These are phyloP conservation scores for Aspergillus novoparasiticus DNA, from an alignment of 2,329 filamentous ascomycete genomes.

Conservation along the genomic window DNA sequence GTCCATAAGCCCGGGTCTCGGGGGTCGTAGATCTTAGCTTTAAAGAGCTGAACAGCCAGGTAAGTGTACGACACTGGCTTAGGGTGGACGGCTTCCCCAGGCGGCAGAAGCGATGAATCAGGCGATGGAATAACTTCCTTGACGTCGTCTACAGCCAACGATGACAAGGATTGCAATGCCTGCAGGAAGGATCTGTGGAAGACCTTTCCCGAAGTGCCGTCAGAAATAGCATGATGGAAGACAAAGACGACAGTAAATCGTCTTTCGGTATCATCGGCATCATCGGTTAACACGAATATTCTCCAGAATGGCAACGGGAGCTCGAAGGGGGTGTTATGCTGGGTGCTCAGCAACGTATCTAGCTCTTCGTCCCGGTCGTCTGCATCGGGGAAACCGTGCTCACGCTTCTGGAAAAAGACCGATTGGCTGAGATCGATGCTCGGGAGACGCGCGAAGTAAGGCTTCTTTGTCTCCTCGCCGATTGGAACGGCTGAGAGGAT, in stretches of 20 bases:
- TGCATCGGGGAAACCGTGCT: slow-evolving; percentile 10
- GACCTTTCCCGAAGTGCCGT: slow-evolving; percentile 48
- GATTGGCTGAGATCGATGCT: slow-evolving; percentile 44
- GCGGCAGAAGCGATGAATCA: slow-evolving; percentile 38
- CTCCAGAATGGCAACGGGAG: slow-evolving; percentile 48
- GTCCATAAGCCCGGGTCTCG: slow-evolving; percentile 39
- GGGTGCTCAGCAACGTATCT: slow-evolving; percentile 41
- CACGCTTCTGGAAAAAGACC: slow-evolving; percentile 38
- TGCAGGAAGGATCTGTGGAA: slow-evolving; percentile 49
- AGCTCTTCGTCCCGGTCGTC: slow-evolving; percentile 43
- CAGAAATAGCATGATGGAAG: slow-evolving; percentile 53
- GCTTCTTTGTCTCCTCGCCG: slow-evolving; percentile 41
- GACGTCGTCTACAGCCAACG: slow-evolving; percentile 17
- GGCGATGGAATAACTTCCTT: slow-evolving; percentile 27
- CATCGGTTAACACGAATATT: slow-evolving; percentile 41
- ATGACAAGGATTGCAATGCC: slow-evolving; percentile 31
- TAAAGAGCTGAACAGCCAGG: slow-evolving; percentile 37
- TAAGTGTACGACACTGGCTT: slow-evolving; percentile 41
- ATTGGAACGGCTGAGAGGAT: slow-evolving; percentile 48
- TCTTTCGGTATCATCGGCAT: slow-evolving; percentile 13
- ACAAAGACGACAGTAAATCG: slow-evolving; percentile 50
- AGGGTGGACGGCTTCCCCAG: slow-evolving; percentile 45
- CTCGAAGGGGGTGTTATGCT: slow-evolving; percentile 47
- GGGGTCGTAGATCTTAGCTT: slow-evolving; percentile 33
- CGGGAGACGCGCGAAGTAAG: slow-evolving; percentile 50